These are phyloP conservation scores for Podaxis pistillaris DNA, from an alignment of 768 basidiomycete species.

Conservation along the genomic window DNA sequence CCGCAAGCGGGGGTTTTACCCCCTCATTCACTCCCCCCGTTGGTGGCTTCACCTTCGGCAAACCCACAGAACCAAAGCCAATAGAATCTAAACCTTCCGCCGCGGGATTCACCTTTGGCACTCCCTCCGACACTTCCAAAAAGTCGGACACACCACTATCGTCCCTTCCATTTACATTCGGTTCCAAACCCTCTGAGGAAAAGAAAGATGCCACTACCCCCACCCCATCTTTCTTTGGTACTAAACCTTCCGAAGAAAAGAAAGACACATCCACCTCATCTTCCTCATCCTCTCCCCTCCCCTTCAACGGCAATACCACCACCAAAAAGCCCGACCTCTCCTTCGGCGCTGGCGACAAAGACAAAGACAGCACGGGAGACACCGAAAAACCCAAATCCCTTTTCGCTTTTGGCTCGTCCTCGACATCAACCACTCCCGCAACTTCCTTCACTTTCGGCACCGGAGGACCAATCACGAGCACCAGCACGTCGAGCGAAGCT, in stretches of 20 bases:
- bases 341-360: not conserved
- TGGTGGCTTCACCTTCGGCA: conserved; percentile 7
- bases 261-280: not conserved
- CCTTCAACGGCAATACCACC: not conserved
- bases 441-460: conserved; percentile 13
- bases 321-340: not conserved
- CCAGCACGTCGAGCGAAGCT: conserved; percentile 4
- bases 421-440: not conserved
- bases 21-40: conserved; percentile 11
- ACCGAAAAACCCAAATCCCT: not conserved
- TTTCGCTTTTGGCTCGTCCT: conserved; percentile 16
- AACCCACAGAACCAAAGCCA: not conserved
- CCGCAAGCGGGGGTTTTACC: conserved; percentile 3
- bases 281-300: not conserved
- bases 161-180: conserved; percentile 12
- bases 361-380: not conserved
- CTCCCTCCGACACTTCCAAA: not conserved
- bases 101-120: conserved; percentile 12
- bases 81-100: conserved; percentile 1
- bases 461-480: not conserved
- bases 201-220: conserved; percentile 1
- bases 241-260: not conserved
- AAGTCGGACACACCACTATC: not conserved
- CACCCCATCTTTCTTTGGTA: conserved; percentile 5
- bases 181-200: conserved; percentile 10